Conservation (phyloP, 2,329 filamentous ascomycete genomes). For the Clarireedia monteithiana region DNA sequence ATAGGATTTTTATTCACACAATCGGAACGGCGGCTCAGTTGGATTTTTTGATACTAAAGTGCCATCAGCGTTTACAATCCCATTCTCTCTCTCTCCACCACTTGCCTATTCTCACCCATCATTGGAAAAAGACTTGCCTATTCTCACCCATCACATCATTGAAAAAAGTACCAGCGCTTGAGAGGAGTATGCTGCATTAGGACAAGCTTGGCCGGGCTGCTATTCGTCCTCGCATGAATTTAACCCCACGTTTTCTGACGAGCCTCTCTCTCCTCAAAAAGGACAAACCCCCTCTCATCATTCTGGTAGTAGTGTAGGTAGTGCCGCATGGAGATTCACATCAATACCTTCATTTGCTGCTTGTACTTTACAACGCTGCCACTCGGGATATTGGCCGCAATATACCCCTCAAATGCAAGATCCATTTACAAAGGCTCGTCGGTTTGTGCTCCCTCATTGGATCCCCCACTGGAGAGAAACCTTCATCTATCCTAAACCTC, state of each 20-base stretch:
- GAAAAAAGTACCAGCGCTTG: not conserved
- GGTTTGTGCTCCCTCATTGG: not conserved
- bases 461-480: not conserved
- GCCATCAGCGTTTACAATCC: not conserved
- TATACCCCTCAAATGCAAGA: not conserved
- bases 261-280: not conserved
- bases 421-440: not conserved
- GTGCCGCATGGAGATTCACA: not conserved
- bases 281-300: not conserved
- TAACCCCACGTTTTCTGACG: slow-evolving; percentile 7
- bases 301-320: not conserved
- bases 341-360: not conserved
- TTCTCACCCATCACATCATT: not conserved
- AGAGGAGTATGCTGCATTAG: not conserved
- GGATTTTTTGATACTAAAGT: too few species aligned
- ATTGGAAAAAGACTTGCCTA: too few species aligned
- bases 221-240: not conserved
- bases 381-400: not conserved
- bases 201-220: not conserved
- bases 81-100: not conserved
- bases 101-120: not conserved
- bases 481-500: not conserved
- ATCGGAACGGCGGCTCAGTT: not conserved
- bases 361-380: not conserved
- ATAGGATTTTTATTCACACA: not conserved